These are phyloP conservation scores for Oleoguttula mirabilis DNA, from an alignment of 495 filamentous ascomycete genomes.

Conservation along the genomic window DNA sequence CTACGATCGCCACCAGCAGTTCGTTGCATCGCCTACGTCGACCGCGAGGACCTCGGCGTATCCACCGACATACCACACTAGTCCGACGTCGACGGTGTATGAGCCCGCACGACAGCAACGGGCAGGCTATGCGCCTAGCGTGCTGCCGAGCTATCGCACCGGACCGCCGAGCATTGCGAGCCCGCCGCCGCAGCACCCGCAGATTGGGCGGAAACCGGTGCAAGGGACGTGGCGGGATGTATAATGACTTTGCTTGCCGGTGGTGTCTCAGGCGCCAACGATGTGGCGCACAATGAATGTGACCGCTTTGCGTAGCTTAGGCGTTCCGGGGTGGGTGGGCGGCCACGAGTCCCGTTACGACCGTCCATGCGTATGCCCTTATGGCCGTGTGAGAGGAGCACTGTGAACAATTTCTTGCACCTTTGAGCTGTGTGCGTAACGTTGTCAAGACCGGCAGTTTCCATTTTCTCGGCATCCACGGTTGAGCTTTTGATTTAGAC, in stretches of 20 bases:
- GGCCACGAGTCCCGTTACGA: too few species aligned
- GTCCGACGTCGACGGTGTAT: conserved; percentile 10
- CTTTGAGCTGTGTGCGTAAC: too few species aligned
- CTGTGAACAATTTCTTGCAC: too few species aligned
- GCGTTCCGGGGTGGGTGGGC: not conserved
- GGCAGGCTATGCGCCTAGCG: conserved; percentile 10
- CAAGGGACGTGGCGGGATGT: conserved; percentile 28
- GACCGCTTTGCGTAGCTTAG: not conserved
- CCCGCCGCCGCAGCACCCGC: conserved; percentile 12
- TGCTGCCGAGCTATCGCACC: conserved; percentile 7
- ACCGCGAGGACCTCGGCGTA: conserved; percentile 4
- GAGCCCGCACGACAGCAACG: conserved; percentile 2
- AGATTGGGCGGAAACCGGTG: conserved; percentile 22
- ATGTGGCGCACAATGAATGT: too few species aligned
- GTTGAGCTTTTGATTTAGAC: too few species aligned
- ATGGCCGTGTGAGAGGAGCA: too few species aligned
- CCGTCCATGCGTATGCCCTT: too few species aligned
- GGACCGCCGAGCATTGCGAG: conserved; percentile 8
- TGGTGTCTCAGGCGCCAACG: too few species aligned
- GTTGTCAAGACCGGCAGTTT: too few species aligned
- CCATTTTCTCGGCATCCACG: too few species aligned
- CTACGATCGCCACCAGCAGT: conserved; percentile 11
- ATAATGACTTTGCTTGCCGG: too few species aligned
- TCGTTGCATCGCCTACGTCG: conserved; percentile 3
- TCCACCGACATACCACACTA: conserved; percentile 13